A percentile compares a stretch with the other conserved stretches of the same genome.
phyloP scores from a whole-genome alignment of 2,329 filamentous ascomycete genomes.

The Hirsutella rhossiliensis region DNA sequence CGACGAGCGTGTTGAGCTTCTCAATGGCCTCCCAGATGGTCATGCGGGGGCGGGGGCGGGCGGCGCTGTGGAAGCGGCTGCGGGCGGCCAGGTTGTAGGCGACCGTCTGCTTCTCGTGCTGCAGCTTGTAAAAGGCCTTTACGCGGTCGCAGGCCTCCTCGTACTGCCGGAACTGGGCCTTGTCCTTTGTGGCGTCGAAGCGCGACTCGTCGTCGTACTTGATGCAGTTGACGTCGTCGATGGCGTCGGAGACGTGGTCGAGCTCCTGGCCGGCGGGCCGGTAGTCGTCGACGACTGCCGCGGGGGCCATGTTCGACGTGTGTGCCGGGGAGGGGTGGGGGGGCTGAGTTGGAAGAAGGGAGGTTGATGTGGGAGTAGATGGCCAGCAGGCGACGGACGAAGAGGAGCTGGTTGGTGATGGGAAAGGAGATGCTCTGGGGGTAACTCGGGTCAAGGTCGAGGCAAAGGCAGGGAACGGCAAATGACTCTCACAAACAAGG shows the following conservation, averaged over 20 bases:
- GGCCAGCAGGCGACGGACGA: not conserved
- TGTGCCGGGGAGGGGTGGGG: not conserved
- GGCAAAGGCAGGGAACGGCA: not conserved
- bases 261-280: conserved; percentile 19
- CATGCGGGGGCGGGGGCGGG: conserved; percentile 56
- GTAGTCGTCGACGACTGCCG: conserved; percentile 10
- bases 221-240: conserved; percentile 40
- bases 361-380: not conserved
- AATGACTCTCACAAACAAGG: no score
- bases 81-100: conserved; percentile 78
- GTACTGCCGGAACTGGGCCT: conserved; percentile 71
- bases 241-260: conserved; percentile 35
- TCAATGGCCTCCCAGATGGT: conserved; percentile 86
- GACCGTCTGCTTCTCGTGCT: conserved; percentile 61
- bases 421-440: not conserved
- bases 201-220: conserved; percentile 42
- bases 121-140: conserved; percentile 73
- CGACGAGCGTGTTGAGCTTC: conserved; percentile 81
- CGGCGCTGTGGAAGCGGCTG: conserved; percentile 41
- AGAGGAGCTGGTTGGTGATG: not conserved
- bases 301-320: conserved; percentile 13
- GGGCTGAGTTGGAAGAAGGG: no score
- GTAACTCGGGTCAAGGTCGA: not conserved
- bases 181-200: conserved; percentile 67
- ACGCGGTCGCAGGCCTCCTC: conserved; percentile 73